Percentiles rank a stretch among this genome's conserved stretches.
phyloP scores from a whole-genome alignment of 2,329 filamentous ascomycete species.

The Herpotrichia juniperi region DNA sequence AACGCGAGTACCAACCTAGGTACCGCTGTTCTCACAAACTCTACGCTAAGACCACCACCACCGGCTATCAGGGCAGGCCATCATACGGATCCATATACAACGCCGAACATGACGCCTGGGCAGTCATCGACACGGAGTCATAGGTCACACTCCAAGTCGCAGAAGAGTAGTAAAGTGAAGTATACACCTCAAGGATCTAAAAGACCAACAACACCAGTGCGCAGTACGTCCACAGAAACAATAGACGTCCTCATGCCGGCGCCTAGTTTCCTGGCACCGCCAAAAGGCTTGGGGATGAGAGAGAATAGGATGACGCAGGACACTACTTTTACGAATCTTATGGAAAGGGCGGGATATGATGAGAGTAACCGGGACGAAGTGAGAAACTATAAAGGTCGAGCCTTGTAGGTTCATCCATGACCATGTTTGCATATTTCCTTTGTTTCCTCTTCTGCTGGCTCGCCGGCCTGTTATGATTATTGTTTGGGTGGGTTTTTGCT shows the following conservation, averaged over 20 bases:
- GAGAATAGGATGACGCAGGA: conserved; percentile 40
- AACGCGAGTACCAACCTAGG: conserved; percentile 3
- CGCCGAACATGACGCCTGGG: conserved; percentile 35
- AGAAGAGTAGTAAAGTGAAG: too few species aligned
- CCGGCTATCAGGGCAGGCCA: conserved; percentile 35
- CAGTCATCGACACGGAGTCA: too few species aligned
- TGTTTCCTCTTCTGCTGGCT: not conserved
- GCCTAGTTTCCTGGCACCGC: conserved; percentile 41
- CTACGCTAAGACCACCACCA: conserved; percentile 12
- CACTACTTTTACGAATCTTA: conserved; percentile 50
- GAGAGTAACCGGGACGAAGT: conserved; percentile 34
- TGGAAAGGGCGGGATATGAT: conserved; percentile 50
- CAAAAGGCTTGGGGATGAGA: conserved; percentile 36
- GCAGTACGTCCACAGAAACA: conserved; percentile 49
- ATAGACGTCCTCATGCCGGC: conserved; percentile 52
- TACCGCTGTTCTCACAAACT: not conserved
- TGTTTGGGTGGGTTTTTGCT: not conserved
- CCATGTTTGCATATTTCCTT: not conserved
- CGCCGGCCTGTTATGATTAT: not conserved
- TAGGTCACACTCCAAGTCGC: too few species aligned
- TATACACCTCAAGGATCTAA: too few species aligned
- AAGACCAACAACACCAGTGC: conserved; percentile 13
- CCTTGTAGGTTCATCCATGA: conserved; percentile 13
- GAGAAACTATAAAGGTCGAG: conserved; percentile 23
- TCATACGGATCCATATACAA: conserved; percentile 39